These are phyloP conservation scores for Cladosporium sp. DNA, from an alignment of 2,329 filamentous ascomycete genomes.

Conservation along the genomic window DNA sequence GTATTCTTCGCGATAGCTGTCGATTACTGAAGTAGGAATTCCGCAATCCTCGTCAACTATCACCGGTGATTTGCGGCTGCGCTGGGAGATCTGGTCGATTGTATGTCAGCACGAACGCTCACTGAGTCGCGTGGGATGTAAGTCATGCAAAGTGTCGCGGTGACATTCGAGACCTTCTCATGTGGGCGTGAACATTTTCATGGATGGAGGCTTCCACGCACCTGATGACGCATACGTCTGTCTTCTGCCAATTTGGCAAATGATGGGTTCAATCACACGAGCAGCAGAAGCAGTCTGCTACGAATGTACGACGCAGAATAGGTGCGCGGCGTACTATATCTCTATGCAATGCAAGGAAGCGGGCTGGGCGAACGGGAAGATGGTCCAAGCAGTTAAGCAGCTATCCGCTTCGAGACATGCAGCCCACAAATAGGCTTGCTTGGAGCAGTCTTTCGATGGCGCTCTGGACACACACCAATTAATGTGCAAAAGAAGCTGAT, in stretches of 20 bases:
- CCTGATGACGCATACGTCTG: constrained; percentile 38
- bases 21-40: constrained; percentile 34
- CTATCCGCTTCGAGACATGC: constrained; percentile 38
- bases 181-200: constrained; percentile 10
- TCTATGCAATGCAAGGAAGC: constrained; percentile 20
- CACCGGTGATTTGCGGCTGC: constrained; percentile 26
- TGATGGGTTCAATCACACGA: constrained; percentile 29
- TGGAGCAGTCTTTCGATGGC: constrained; percentile 19
- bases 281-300: constrained; percentile 32
- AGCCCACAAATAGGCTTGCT: constrained; percentile 23
- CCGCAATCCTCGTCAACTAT: constrained; percentile 40
- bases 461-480: constrained; percentile 18
- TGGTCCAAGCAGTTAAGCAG: constrained; percentile 31
- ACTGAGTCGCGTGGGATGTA: constrained; percentile 7
- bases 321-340: constrained; percentile 22
- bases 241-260: constrained; percentile 32
- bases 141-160: constrained; percentile 9
- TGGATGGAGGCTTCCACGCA: constrained; percentile 28
- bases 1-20: constrained; percentile 38
- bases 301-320: constrained; percentile 37
- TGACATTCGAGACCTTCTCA: constrained; percentile 12
- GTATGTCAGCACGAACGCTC: neutral
- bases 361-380: constrained; percentile 21
- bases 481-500: constrained; percentile 24
- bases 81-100: constrained; percentile 15